Conservation (phyloP, 495 filamentous ascomycete genomes). For the Aspergillus egyptiacus region DNA sequence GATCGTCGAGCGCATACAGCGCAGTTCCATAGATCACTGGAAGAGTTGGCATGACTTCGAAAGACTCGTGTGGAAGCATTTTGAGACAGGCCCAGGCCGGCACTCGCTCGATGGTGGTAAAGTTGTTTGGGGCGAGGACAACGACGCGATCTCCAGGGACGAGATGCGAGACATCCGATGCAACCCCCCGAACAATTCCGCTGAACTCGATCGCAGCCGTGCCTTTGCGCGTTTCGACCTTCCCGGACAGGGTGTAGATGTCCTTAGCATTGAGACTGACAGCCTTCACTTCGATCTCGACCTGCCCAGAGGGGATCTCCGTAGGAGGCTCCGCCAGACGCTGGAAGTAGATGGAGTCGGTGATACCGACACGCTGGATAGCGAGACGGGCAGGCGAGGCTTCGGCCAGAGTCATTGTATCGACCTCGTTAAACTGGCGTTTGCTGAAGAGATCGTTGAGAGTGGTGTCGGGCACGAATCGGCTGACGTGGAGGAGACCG, state of each 20-base stretch:
- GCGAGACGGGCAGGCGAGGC: background rate
- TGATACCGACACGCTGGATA: background rate
- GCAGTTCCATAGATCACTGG: constrained; percentile 20
- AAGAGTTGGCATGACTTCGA: background rate
- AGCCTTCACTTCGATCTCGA: background rate
- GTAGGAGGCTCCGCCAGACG: background rate
- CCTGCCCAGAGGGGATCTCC: background rate
- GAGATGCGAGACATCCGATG: background rate
- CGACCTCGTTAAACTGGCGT: background rate
- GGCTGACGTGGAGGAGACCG: background rate
- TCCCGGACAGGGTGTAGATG: background rate
- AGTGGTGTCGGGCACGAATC: constrained; percentile 1
- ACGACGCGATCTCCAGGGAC: constrained; percentile 3
- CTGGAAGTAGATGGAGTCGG: constrained; percentile 1
- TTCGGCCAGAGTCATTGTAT: background rate
- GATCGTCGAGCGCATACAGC: constrained; percentile 31
- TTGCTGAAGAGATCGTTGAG: constrained; percentile 2
- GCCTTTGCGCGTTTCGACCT: background rate
- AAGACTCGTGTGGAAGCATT: background rate
- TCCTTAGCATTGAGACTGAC: constrained; percentile 7
- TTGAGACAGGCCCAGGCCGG: background rate
- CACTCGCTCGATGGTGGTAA: background rate
- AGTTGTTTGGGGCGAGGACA: constrained; percentile 6
- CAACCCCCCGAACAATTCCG: background rate
- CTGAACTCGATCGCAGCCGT: constrained; percentile 1